Evolutionary conservation across 305 asterid genomes (phyloP), one percentile per base, ranked within the genome.

Genomic region (Petunia hybrid): DNA sequence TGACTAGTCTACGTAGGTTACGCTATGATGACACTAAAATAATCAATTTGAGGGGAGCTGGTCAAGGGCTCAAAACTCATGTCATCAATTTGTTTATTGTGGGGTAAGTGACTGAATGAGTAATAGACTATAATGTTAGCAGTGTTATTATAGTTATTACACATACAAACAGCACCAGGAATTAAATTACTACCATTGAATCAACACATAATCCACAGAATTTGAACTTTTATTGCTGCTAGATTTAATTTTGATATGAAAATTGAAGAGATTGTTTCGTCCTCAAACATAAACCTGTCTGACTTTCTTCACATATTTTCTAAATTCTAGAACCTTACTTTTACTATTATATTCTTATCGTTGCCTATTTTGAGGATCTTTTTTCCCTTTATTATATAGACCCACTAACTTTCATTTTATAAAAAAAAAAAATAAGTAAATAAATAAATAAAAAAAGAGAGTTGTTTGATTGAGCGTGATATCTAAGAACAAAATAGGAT

Each of bases 21-120:
- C 64, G 22, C 22, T 59, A 13, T 56, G 61, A 57, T 57, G 63
- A 57, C 35, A 57, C n/a, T 22, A 22, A 22, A 22, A 22, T 22
- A 22, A 22, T 67, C 75, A 41, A 14, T 67, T 39, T 22, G 31
- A 40, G 56, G 42, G 76, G 76, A 68, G 31, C n/a, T 42, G 39
- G 75, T 68, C 75, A 68, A n/a, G 75, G 2, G 36, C n/a, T 68
- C 14, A 16, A 68, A 61, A 60, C 39, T 68, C 8, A 68, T 42
- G 55, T n/a, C 56, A 68, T 42, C 39, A 68, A 68, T 8, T 43
- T 68, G 76, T 68, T 68, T 55, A 68, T 68, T 7, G 6, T 7
- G 6, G 16, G n/a, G 56, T 42, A 8, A 66, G 36, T 66, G 36
- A 66, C 12, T 13, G 5, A 39, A 65, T 13, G 0, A 40, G 22